Conservation (phyloP, 148 eudicot genomes). For the Nepenthes mirabilis region DNA sequence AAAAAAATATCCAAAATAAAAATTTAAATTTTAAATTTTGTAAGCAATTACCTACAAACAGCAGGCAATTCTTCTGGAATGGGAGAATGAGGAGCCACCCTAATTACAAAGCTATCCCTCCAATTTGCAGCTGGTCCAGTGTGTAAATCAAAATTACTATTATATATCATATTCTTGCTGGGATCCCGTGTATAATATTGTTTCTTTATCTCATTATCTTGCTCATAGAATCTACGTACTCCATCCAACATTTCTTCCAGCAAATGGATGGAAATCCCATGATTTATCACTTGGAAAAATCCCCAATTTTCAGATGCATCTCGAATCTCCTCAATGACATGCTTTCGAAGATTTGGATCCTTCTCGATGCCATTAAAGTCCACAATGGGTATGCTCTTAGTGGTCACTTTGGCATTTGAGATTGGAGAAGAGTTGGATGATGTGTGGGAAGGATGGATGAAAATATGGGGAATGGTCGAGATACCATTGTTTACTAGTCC, state of each 20-base stretch:
- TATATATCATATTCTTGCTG: conserved; percentile 6
- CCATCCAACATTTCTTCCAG: conserved; percentile 18
- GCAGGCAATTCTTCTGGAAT: conserved; percentile 12
- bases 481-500: conserved; percentile 37
- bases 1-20: no score
- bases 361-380: conserved; percentile 15
- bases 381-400: conserved; percentile 7
- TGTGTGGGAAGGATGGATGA: conserved; percentile 8
- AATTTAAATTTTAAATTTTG: no score
- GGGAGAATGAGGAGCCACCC: conserved; percentile 11
- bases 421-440: background rate
- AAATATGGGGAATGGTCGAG: conserved; percentile 20
- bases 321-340: conserved; percentile 16
- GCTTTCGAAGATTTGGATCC: conserved; percentile 9
- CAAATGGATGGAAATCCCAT: conserved; percentile 18
- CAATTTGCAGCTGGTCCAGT: conserved; percentile 14
- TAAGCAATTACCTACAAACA: conserved; percentile 1
- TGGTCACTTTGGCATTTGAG: conserved; percentile 11
- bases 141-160: conserved; percentile 25
- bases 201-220: conserved; percentile 19
- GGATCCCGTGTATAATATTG: conserved; percentile 21
- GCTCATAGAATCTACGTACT: conserved; percentile 22
- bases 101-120: conserved; percentile 20
- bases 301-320: conserved; percentile 40
- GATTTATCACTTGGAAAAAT: conserved; percentile 35